These are phyloP conservation scores for Calonectria naviculata DNA, from an alignment of 2,329 filamentous ascomycete genomes.

Conservation along the genomic window DNA sequence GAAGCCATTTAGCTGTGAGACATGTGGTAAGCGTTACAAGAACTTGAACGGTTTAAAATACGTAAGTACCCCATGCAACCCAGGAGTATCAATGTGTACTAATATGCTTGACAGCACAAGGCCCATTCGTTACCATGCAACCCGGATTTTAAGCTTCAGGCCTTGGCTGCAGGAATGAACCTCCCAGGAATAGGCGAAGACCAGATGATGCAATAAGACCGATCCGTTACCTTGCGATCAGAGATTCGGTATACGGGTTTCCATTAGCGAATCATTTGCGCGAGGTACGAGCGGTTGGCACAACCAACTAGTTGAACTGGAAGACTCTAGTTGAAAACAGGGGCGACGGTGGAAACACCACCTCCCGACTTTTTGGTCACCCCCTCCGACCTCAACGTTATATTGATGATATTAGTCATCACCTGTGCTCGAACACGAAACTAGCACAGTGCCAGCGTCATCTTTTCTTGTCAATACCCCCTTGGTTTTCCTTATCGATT, in stretches of 20 bases:
- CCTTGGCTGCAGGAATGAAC: slow-evolving; percentile 56
- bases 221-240: background rate
- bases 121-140: slow-evolving; percentile 91
- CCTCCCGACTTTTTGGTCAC: background rate
- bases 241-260: background rate
- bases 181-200: slow-evolving; percentile 59
- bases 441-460: slow-evolving; percentile 20
- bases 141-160: slow-evolving; percentile 73
- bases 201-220: slow-evolving; percentile 48
- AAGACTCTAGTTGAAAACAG: background rate
- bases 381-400: slow-evolving; percentile 1
- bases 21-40: slow-evolving; percentile 98
- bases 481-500: slow-evolving; percentile 21
- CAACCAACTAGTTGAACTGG: slow-evolving; percentile 2
- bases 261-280: slow-evolving; percentile 3
- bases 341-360: background rate
- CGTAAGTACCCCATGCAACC: slow-evolving; percentile 55
- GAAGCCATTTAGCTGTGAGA: slow-evolving; percentile 97
- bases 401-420: slow-evolving; percentile 9
- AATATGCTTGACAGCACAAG: slow-evolving; percentile 67
- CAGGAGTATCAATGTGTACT: slow-evolving; percentile 34
- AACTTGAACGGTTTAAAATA: slow-evolving; percentile 99
- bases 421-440: slow-evolving; percentile 29
- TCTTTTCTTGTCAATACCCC: slow-evolving; percentile 35
- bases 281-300: background rate